Evolutionary conservation across 768 basidiomycete genomes (phyloP).

Genomic region (Suillus subluteus): DNA sequence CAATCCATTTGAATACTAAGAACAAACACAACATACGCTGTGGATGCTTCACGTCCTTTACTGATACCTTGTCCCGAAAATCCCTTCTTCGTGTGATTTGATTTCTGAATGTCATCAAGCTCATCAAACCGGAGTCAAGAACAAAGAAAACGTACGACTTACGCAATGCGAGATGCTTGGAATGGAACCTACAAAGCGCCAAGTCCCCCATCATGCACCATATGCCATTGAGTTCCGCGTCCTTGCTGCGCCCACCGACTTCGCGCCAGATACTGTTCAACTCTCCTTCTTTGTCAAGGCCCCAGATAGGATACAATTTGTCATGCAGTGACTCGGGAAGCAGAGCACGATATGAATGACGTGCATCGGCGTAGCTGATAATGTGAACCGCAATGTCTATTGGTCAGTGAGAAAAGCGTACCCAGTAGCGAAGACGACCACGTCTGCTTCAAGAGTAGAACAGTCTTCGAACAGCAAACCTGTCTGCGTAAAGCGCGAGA

Average conservation of each 20-base stretch:
- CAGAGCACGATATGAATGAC: conserved; percentile 20
- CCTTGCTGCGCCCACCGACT: conserved; percentile 42
- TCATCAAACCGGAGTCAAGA: neutral
- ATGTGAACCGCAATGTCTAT: neutral
- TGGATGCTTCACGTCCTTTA: neutral
- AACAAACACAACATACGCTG: neutral
- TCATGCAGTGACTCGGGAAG: conserved; percentile 21
- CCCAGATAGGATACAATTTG: conserved; percentile 32
- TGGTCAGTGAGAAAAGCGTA: conserved; percentile 23
- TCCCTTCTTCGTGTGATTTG: conserved; percentile 62
- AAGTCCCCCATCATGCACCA: conserved; percentile 71
- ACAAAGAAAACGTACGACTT: conserved; percentile 31
- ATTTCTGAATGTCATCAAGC: conserved; percentile 50
- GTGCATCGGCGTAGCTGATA: conserved; percentile 28
- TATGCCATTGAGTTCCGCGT: conserved; percentile 31
- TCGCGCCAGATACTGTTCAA: conserved; percentile 42
- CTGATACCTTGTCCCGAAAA: conserved; percentile 38
- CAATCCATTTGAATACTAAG: neutral
- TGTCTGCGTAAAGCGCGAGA: conserved; percentile 41
- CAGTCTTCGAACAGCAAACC: conserved; percentile 47
- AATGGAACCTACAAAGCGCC: conserved; percentile 65
- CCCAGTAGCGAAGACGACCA: conserved; percentile 54
- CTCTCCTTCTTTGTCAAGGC: conserved; percentile 37
- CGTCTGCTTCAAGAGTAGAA: conserved; percentile 48
- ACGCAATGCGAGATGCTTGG: conserved; percentile 69